These are phyloP conservation scores for Trifolium dubium DNA, from an alignment of 306 rosid species.

Conservation along the genomic window DNA sequence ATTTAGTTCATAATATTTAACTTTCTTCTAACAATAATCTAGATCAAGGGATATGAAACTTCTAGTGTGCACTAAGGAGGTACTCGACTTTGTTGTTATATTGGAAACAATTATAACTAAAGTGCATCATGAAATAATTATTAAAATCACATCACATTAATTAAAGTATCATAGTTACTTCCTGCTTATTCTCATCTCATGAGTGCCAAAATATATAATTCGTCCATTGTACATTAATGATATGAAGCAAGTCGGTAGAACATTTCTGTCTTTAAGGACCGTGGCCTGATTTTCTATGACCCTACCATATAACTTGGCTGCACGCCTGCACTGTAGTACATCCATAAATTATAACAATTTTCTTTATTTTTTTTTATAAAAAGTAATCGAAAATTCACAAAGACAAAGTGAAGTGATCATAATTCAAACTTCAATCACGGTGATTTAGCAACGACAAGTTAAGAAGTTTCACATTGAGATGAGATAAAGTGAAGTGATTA, in stretches of 20 bases:
- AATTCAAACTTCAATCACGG: no score
- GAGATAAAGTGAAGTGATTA: no score
- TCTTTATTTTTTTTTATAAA: no score
- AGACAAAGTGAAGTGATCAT: no score
- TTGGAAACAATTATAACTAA: neutral
- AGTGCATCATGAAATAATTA: neutral
- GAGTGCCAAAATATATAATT: neutral
- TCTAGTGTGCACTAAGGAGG: neutral
- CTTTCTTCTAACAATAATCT: no score
- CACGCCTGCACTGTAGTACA: neutral
- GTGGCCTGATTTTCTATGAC: slow-evolving; percentile 5
- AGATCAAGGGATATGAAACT: neutral
- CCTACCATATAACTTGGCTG: neutral
- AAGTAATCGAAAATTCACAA: no score
- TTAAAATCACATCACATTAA: neutral
- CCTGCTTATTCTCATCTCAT: slow-evolving; percentile 1
- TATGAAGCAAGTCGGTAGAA: slow-evolving; percentile 5
- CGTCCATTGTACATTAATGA: neutral
- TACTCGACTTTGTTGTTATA: neutral
- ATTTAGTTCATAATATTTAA: neutral
- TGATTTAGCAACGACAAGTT: no score
- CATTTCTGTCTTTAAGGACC: neutral
- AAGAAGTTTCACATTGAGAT: no score
- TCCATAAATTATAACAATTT: neutral
- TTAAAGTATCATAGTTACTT: slow-evolving; percentile 1